A percentile compares a stretch with the other conserved stretches of the same genome.
Conservation (phyloP, 140 eudicot genomes). For the Ambrosia hybrid region DNA sequence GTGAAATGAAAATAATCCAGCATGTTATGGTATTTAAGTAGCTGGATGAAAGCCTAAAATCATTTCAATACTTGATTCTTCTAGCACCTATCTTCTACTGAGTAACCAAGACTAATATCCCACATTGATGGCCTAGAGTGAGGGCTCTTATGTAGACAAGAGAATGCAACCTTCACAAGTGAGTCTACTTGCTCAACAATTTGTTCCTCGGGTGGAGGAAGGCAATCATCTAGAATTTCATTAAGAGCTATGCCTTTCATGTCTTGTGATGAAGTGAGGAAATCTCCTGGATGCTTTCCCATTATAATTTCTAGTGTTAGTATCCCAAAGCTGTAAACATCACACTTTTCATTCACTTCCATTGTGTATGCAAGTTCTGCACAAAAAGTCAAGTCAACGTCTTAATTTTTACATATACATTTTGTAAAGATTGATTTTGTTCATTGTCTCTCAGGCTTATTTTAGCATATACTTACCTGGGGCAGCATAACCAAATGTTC, state of each 20-base stretch:
- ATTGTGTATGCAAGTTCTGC: slow-evolving; percentile 1
- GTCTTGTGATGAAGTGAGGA: not conserved
- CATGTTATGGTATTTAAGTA: not conserved
- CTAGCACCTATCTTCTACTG: no score
- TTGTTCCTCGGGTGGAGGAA: not conserved
- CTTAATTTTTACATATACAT: not conserved
- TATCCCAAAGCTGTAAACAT: not conserved
- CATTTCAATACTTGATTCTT: not conserved
- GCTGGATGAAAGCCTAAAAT: not conserved
- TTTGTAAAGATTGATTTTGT: no score
- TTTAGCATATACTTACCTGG: slow-evolving; percentile 15
- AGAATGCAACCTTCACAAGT: slow-evolving; percentile 13
- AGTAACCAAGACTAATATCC: slow-evolving; percentile 26
- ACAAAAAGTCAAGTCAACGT: not conserved
- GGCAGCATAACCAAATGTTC: slow-evolving; percentile 32
- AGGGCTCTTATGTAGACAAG: slow-evolving; percentile 7
- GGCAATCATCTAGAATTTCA: not conserved
- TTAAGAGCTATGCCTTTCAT: not conserved
- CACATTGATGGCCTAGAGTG: slow-evolving; percentile 10
- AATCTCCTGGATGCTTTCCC: not conserved
- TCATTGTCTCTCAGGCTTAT: not conserved
- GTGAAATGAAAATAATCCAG: not conserved
- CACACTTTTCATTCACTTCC: slow-evolving; percentile 5
- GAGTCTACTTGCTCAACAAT: slow-evolving; percentile 12
- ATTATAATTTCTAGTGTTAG: not conserved